Evolutionary conservation across 257 asterid species (phyloP).

Genomic region (Penstemon davidsonii): DNA sequence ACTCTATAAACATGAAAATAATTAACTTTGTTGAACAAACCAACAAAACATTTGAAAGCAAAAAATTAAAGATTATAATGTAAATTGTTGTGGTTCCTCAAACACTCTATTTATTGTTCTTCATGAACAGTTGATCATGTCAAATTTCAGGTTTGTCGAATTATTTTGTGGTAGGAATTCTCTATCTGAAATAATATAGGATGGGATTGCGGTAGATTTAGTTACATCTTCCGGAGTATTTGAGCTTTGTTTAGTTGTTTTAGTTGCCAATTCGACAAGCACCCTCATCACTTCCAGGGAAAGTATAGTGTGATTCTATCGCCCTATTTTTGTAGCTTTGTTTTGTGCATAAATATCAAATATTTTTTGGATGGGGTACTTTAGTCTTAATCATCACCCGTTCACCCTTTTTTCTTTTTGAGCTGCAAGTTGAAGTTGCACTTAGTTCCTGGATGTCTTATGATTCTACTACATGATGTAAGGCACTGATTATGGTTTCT

Average conservation of each 20-base stretch:
- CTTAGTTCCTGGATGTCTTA: slow-evolving; percentile 11
- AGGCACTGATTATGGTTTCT: slow-evolving; percentile 13
- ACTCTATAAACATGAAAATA: background rate
- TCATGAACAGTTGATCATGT: background rate
- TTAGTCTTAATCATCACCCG: background rate
- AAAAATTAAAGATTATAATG: background rate
- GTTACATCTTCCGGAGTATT: slow-evolving; percentile 15
- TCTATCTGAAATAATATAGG: background rate
- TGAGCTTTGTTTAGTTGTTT: slow-evolving; percentile 11
- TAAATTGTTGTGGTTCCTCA: background rate
- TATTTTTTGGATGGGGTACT: background rate
- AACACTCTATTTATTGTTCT: background rate
- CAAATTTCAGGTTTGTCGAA: background rate
- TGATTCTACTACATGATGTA: slow-evolving; percentile 18
- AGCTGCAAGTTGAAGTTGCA: slow-evolving; percentile 12
- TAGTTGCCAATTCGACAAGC: slow-evolving; percentile 3
- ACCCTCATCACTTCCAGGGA: slow-evolving; percentile 12
- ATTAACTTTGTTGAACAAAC: background rate
- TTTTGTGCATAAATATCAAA: background rate
- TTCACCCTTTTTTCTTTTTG: background rate
- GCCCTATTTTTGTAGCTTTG: background rate
- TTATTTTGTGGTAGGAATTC: background rate
- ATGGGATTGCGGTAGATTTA: slow-evolving; percentile 2
- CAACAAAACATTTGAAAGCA: background rate
- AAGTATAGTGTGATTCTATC: background rate